Base-by-base conservation (phyloP, 352 stramenopile species). In the Phytophthora constricta region DNA sequence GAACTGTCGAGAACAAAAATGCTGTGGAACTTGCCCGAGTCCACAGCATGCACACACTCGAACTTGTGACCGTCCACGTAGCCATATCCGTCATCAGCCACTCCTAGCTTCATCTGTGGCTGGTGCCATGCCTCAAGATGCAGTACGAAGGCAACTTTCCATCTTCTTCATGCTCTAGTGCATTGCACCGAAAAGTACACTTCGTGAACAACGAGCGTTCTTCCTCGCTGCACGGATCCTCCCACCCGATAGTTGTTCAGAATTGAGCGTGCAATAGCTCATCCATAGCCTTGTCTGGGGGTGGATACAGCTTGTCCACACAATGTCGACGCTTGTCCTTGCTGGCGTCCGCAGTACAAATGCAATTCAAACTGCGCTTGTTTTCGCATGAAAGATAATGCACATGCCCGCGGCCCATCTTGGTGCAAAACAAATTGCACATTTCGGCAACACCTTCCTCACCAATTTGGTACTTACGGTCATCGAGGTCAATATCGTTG, bases 1-100 rank as follows among this genome's bases (percentile, higher is more conserved):
- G 77, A 85, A 27, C 39, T 64, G 41, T 85, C 74, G 16, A 82
- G 26, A 5, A 85, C 77, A 20, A 82, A 82, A 19, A 85, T 50
- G n/a, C 67, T 69, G 34, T 82, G 77, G 26, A 66, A 73, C 11
- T 74, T 62, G 5, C 70, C 65, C 4, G 66, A 54, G 19, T 67
- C 41, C 1, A 67, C 28, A 39, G 56, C 23, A 25, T 82, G 76
- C 5, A 70, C 54, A 34, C 73, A 84, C 46, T 62, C 52, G 31
- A 84, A 82, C 31, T 76, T 64, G 60, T 81, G 76, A 0, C 76
- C 76, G 27, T 67, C 37, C 0, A 72, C 9, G 33, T 72, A 65
- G 1, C 56, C 69, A n/a, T 55, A 76, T 0, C 77, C 77, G 1
- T 52, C 58, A 33, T 86, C 77, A 2, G 75, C 75, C 0, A 63